A percentile compares a stretch with the other conserved stretches of the same genome.
Evolutionary conservation across 1,139 yeast genomes (phyloP).

Genomic region (Williopsis jadinii): DNA sequence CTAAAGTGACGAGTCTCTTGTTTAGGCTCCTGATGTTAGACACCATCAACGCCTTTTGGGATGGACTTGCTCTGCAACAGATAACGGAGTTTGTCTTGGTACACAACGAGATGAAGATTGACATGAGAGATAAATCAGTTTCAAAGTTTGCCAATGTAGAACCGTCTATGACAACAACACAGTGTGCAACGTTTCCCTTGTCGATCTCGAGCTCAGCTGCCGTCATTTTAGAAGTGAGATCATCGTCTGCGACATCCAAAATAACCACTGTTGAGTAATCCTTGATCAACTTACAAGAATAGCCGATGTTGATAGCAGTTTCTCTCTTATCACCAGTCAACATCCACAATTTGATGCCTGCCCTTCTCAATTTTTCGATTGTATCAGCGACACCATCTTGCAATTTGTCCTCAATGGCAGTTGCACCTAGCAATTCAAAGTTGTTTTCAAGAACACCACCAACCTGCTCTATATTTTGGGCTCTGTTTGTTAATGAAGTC

Average conservation of each 20-base stretch:
- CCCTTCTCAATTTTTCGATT: conserved; percentile 83
- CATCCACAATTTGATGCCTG: conserved; percentile 97
- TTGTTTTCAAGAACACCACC: conserved; percentile 68
- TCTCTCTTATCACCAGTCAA: conserved; percentile 96
- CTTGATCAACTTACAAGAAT: conserved; percentile 85
- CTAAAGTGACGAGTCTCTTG: conserved; percentile 70
- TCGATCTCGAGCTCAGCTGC: conserved; percentile 36
- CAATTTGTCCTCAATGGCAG: conserved; percentile 94
- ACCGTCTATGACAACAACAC: conserved; percentile 93
- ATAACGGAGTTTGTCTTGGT: conserved; percentile 85
- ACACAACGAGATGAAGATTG: conserved; percentile 77
- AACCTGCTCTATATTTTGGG: conserved; percentile 56
- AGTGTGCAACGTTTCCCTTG: conserved; percentile 77
- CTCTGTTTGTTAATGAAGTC: conserved; percentile 64
- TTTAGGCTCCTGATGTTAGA: conserved; percentile 61
- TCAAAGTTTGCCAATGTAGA: conserved; percentile 70
- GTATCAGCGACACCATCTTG: conserved; percentile 96
- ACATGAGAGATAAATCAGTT: conserved; percentile 59
- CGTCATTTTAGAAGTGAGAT: conserved; percentile 36
- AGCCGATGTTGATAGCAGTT: conserved; percentile 95
- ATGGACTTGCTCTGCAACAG: conserved; percentile 94
- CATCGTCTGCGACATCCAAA: conserved; percentile 54
- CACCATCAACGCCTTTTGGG: conserved; percentile 92
- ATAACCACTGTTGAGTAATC: conserved; percentile 89
- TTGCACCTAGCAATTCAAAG: conserved; percentile 75